A percentile compares a stretch with the other conserved stretches of the same genome.
Conservation (phyloP, 1,284 basidiomycete genomes). For the Fistulinella cinereoalba region DNA sequence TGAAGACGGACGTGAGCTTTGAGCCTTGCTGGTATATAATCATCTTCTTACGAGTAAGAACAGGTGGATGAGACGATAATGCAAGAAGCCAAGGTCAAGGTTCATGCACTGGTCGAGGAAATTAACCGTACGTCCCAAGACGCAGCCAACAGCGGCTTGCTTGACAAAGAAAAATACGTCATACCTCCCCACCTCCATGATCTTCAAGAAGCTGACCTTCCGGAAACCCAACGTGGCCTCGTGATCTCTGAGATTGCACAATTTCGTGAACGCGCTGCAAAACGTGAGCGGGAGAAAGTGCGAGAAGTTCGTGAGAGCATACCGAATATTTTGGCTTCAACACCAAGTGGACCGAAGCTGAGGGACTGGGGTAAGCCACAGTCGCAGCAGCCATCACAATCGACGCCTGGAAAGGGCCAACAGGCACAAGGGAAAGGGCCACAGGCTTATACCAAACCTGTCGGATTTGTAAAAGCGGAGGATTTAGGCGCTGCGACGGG, state of each 20-base stretch:
- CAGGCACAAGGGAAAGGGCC: conserved; percentile 61
- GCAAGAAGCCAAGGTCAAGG: conserved; percentile 53
- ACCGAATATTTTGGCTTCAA: conserved; percentile 34
- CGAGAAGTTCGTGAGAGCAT: conserved; percentile 64
- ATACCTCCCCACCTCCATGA: conserved; percentile 95
- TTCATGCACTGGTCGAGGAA: conserved; percentile 57
- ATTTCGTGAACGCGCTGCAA: conserved; percentile 85
- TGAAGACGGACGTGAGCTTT: conserved; percentile 66
- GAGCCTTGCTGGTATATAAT: neutral
- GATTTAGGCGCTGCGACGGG: conserved; percentile 36
- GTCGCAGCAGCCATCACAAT: conserved; percentile 39
- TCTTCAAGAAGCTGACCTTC: conserved; percentile 90
- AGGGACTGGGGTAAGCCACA: conserved; percentile 73
- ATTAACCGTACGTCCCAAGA: conserved; percentile 64
- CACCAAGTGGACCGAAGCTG: conserved; percentile 69
- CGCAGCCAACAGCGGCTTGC: conserved; percentile 59
- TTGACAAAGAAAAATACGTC: conserved; percentile 78
- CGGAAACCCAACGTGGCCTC: conserved; percentile 90
- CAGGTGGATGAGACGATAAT: conserved; percentile 58
- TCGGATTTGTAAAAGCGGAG: conserved; percentile 76
- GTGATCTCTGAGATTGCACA: conserved; percentile 95
- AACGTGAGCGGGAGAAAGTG: conserved; percentile 82
- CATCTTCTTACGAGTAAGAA: neutral
- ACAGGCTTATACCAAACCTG: conserved; percentile 74
- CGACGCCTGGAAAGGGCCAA: conserved; percentile 36